phyloP scores from a whole-genome alignment of 2,329 filamentous ascomycete genomes.

The Penicillium italicum region DNA sequence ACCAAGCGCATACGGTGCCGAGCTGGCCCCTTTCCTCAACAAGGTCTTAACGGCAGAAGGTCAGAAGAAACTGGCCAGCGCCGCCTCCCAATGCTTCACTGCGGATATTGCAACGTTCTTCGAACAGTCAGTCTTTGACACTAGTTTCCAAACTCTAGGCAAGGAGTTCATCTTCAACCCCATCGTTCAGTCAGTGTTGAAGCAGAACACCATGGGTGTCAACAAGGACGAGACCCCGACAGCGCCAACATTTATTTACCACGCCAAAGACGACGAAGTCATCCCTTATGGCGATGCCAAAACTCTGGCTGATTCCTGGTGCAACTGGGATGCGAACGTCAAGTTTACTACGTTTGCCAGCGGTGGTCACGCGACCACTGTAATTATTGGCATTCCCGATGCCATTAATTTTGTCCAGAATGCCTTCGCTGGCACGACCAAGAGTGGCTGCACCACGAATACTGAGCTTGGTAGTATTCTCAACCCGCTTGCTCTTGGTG shows the following conservation, averaged over 20 bases:
- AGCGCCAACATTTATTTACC: constrained; percentile 27
- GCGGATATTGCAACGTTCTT: constrained; percentile 17
- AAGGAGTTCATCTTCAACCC: constrained; percentile 13
- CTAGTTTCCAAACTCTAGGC: constrained; percentile 22
- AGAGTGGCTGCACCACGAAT: constrained; percentile 19
- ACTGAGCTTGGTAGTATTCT: constrained; percentile 20
- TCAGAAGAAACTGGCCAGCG: constrained; percentile 13
- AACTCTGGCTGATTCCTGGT: constrained; percentile 24
- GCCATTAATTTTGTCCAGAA: constrained; percentile 21
- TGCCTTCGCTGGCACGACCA: constrained; percentile 25
- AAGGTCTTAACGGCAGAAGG: constrained; percentile 19
- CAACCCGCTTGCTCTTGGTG: constrained; percentile 23
- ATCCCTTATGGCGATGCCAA: constrained; percentile 24
- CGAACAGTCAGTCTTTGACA: constrained; percentile 22
- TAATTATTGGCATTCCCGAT: constrained; percentile 21
- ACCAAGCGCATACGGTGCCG: constrained; percentile 26
- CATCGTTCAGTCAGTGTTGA: constrained; percentile 11
- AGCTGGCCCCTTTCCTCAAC: constrained; percentile 21
- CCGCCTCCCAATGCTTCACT: constrained; percentile 18
- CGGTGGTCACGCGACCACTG: constrained; percentile 27
- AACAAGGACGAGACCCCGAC: constrained; percentile 23
- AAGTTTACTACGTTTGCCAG: constrained; percentile 24
- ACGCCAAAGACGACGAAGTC: constrained; percentile 25
- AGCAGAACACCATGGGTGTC: constrained; percentile 19
- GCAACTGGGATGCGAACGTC: constrained; percentile 19